Evolutionary conservation across 768 basidiomycete genomes (phyloP), one percentile per base, ranked within the genome.

Genomic region (Lyophyllum semitale): DNA sequence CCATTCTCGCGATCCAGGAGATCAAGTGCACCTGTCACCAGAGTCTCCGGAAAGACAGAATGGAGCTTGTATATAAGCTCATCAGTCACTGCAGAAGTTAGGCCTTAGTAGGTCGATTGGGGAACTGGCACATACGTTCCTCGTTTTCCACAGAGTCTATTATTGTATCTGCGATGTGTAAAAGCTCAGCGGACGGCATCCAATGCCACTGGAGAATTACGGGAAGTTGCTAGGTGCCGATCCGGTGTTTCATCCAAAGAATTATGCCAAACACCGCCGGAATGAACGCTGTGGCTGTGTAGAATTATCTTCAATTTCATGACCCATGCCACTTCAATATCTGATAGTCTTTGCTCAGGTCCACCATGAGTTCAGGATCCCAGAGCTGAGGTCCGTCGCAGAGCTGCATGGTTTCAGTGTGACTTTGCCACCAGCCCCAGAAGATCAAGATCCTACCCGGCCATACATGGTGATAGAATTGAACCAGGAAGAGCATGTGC

Each of bases 341-440:
- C 78, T 94, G 52, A 71, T 95, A 49, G 79, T 88, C 41, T 91
- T 94, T 70, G 91, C 92, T 2, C 91, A 91, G 69, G 81, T 78
- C 5, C 92, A 96, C 67, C 76, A 81, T 32, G 87, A 91, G 32
- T 96, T 96, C 66, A 79, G 95, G 23, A 68, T 95, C 12, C 93
- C 94, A 30, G 93, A 95, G 67, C 80, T 97, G 0, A 69, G 73
- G 27, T 95, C 93, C 3, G 69, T 95, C 35, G 82, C 91, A 2
- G 84, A 94, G 62, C 78, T 93, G 0, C 68, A 88, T 72, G 83
- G 79, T 8, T 90, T 97, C 67, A 62, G 75, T 0, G 71, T 91
- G 38, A 68, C 70, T 37, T 71, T 91, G 51, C 73, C 84, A 20
- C 62, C 73, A 32, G 59, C 68, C 6, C 63, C 72, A 15, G 74